Evolutionary conservation across 805 yeast species (phyloP).

Genomic region (Monosporozyma yasuniensis): DNA sequence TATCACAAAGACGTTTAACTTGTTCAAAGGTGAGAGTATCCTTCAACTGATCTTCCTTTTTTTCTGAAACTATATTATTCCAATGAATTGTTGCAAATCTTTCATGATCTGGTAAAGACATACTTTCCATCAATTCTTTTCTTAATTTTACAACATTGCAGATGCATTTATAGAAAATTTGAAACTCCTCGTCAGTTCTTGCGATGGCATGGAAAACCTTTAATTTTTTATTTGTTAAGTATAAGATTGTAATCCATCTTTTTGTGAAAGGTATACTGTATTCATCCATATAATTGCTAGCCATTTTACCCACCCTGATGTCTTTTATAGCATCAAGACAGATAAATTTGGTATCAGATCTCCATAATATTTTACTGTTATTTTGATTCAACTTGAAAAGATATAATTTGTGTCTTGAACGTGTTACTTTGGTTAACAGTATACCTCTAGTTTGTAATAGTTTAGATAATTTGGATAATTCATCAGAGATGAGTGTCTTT

Average conservation of each 20-base stretch:
- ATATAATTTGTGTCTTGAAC: constrained; percentile 22
- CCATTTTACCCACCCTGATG: constrained; percentile 50
- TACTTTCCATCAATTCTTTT: constrained; percentile 51
- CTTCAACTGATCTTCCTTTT: constrained; percentile 28
- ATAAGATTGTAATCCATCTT: constrained; percentile 76
- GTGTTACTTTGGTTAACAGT: constrained; percentile 21
- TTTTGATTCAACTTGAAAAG: constrained; percentile 16
- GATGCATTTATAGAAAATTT: constrained; percentile 47
- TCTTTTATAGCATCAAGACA: constrained; percentile 29
- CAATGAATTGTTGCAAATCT: constrained; percentile 58
- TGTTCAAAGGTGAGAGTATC: constrained; percentile 52
- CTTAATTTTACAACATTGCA: constrained; percentile 48
- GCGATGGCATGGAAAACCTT: constrained; percentile 79
- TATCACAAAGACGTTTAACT: constrained; percentile 52
- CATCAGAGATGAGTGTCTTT: constrained; percentile 5
- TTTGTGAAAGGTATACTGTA: constrained; percentile 57
- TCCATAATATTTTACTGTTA: constrained; percentile 22
- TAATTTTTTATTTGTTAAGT: constrained; percentile 52
- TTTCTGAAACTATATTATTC: constrained; percentile 38
- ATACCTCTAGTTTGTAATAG: constrained; percentile 17
- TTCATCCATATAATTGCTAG: constrained; percentile 80
- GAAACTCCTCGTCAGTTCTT: constrained; percentile 39
- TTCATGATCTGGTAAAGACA: constrained; percentile 51
- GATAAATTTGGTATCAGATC: constrained; percentile 21
- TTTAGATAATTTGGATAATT: constrained; percentile 7